Conservation (phyloP, 2,329 filamentous ascomycete species). For the Alternaria novae-zelandiae region DNA sequence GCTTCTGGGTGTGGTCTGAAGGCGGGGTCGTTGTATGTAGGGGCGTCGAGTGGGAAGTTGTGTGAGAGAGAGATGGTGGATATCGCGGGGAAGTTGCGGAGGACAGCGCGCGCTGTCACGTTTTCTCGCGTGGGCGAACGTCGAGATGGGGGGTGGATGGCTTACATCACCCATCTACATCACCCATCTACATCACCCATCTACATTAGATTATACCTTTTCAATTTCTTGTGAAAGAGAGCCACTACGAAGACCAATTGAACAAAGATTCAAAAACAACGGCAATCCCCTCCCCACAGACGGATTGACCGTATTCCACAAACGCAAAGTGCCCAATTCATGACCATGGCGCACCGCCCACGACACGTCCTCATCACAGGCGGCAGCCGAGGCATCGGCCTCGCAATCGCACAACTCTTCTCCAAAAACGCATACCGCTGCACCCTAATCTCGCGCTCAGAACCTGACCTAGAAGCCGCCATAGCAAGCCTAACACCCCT, state of each 20-base stretch:
- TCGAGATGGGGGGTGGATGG: neutral
- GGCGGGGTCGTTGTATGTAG: neutral
- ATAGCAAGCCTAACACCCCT: slow-evolving; percentile 26
- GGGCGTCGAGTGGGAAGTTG: neutral
- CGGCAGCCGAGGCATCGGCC: slow-evolving; percentile 48
- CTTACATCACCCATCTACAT: neutral
- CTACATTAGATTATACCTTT: neutral
- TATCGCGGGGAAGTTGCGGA: slow-evolving; percentile 17
- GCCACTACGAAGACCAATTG: neutral
- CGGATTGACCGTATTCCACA: neutral
- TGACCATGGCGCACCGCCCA: slow-evolving; percentile 1
- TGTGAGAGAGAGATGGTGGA: neutral
- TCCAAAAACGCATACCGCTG: slow-evolving; percentile 36
- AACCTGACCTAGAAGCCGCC: slow-evolving; percentile 28
- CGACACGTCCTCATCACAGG: slow-evolving; percentile 48
- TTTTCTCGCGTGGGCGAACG: slow-evolving; percentile 23
- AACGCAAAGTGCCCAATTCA: neutral
- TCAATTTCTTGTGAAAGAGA: neutral
- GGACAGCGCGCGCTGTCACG: slow-evolving; percentile 31
- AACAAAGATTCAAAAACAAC: no score
- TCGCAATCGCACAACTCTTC: slow-evolving; percentile 45
- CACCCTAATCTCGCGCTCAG: slow-evolving; percentile 42
- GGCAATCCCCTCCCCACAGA: neutral
- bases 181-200: neutral
- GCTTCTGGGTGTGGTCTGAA: neutral